These are phyloP conservation scores for Cyclospora cayetanensis DNA, from an alignment of 169 alveolate species.

Conservation along the genomic window DNA sequence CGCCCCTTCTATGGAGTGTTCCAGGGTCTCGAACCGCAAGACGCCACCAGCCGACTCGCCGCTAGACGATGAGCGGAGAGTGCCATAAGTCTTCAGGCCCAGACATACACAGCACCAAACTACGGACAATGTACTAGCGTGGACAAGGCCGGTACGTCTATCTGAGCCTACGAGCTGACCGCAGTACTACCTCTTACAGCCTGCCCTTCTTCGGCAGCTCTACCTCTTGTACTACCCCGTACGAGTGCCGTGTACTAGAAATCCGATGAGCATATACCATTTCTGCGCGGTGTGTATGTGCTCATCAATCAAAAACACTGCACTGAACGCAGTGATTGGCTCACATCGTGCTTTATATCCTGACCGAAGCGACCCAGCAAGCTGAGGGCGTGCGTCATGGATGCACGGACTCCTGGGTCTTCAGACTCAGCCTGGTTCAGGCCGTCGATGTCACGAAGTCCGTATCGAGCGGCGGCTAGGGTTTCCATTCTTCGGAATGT, in stretches of 20 bases:
- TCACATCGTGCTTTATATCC: slow-evolving; percentile 50
- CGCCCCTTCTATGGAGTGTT: slow-evolving; percentile 66
- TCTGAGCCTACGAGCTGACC: too few species aligned
- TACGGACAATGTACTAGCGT: too few species aligned
- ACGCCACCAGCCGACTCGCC: slow-evolving; percentile 16
- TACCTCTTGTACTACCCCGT: too few species aligned
- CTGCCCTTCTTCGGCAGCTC: too few species aligned
- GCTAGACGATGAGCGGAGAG: slow-evolving; percentile 25
- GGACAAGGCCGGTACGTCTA: too few species aligned
- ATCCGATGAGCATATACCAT: too few species aligned
- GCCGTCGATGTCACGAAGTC: slow-evolving; percentile 52
- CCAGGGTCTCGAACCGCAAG: slow-evolving; percentile 66
- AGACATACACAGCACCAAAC: not conserved
- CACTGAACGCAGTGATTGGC: not conserved
- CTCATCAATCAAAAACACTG: not conserved
- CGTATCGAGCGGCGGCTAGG: slow-evolving; percentile 66
- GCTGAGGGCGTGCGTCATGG: slow-evolving; percentile 55
- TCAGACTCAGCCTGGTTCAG: slow-evolving; percentile 58
- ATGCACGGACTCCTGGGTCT: slow-evolving; percentile 39
- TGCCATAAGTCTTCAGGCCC: not conserved
- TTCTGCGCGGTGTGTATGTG: too few species aligned
- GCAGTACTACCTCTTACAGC: too few species aligned
- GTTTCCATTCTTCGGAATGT: slow-evolving; percentile 64
- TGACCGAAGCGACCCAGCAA: slow-evolving; percentile 59
- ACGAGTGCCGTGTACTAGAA: too few species aligned